These are phyloP conservation scores for Sicyos edulis DNA, from an alignment of 306 rosid species.

Conservation along the genomic window DNA sequence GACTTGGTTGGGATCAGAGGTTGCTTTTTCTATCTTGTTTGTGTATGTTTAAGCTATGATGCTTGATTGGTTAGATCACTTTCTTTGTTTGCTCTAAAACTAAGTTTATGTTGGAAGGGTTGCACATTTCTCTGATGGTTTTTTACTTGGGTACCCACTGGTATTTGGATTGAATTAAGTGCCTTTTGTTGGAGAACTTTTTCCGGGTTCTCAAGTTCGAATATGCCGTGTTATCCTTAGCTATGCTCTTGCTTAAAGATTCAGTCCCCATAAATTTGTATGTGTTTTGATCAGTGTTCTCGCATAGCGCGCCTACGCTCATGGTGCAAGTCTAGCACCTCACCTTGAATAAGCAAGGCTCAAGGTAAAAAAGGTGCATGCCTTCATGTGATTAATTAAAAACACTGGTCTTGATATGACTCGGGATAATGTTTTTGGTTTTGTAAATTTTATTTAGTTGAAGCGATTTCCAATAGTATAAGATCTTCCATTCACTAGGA, in stretches of 20 bases:
- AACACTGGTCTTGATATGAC: background rate
- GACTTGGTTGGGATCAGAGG: background rate
- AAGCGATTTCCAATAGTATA: background rate
- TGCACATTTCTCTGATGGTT: background rate
- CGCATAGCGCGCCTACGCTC: no score
- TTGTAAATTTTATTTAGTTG: background rate
- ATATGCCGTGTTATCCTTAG: background rate
- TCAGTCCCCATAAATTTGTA: background rate
- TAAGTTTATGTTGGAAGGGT: background rate
- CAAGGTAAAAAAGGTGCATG: no score
- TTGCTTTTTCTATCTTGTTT: background rate
- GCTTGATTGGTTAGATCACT: background rate
- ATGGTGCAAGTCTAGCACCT: no score
- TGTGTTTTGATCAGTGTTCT: background rate
- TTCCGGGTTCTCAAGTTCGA: background rate
- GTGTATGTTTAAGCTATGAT: background rate
- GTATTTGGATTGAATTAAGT: conserved; percentile 1
- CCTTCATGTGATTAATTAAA: no score
- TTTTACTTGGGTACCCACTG: background rate
- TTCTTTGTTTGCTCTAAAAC: no score
- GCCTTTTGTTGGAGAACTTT: background rate
- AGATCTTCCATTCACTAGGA: background rate
- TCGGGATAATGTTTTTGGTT: background rate
- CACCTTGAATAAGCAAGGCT: no score
- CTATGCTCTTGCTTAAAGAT: background rate